A percentile compares a stretch with the other conserved stretches of the same genome.
These are phyloP conservation scores for Halenospora varia DNA, from an alignment of 495 filamentous ascomycete genomes.

Conservation along the genomic window DNA sequence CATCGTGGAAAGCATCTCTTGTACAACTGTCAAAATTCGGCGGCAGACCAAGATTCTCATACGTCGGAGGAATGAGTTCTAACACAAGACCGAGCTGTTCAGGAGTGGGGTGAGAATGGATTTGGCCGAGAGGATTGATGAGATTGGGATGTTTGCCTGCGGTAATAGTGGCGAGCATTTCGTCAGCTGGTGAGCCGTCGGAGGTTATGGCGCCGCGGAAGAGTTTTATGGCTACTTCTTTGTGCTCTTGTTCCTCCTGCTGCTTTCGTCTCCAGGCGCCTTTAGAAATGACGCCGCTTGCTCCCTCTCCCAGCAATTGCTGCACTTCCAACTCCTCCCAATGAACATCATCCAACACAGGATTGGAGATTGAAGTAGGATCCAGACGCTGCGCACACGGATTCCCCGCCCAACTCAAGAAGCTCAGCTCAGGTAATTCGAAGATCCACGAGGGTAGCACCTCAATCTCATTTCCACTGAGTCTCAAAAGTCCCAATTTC, in stretches of 20 bases:
- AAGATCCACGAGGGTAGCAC: constrained; percentile 38
- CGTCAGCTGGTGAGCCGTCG: constrained; percentile 39
- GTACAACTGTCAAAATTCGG: constrained; percentile 34
- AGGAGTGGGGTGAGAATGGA: constrained; percentile 37
- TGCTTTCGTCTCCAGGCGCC: constrained; percentile 34
- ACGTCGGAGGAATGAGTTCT: constrained; percentile 19
- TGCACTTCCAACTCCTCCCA: constrained; percentile 35
- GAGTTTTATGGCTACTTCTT: constrained; percentile 42
- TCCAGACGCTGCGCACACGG: constrained; percentile 30
- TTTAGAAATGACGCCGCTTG: constrained; percentile 35
- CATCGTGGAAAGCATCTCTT: constrained; percentile 31
- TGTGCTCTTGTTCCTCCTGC: constrained; percentile 20
- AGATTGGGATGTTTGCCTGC: constrained; percentile 42
- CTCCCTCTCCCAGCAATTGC: constrained; percentile 30
- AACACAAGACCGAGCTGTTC: constrained; percentile 36
- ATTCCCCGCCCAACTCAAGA: constrained; percentile 42
- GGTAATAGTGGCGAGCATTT: constrained; percentile 37
- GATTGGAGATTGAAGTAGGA: no score
- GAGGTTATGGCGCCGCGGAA: constrained; percentile 37
- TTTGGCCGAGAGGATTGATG: constrained; percentile 37
- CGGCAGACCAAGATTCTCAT: constrained; percentile 34
- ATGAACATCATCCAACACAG: constrained; percentile 29
- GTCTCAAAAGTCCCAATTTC: constrained; percentile 36
- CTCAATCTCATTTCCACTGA: constrained; percentile 35
- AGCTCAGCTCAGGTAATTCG: constrained; percentile 38